A percentile compares a stretch with the other conserved stretches of the same genome.
Evolutionary conservation across 2,329 filamentous ascomycete species (phyloP).

Genomic region (Albophoma yamanashiensis): DNA sequence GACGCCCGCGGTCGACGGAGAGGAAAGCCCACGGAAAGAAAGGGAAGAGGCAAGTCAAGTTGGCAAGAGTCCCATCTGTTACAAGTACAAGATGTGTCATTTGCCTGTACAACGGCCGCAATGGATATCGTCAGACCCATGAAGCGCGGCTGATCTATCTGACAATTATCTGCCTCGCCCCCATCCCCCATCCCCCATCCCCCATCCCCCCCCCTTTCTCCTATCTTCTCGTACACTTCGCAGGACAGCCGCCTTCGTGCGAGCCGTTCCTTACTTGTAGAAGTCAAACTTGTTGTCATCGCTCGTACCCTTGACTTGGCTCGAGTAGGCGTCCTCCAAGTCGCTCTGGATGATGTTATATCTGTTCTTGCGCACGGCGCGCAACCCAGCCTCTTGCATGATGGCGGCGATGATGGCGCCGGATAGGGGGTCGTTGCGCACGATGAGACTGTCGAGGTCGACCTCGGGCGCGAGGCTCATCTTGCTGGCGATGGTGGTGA

Average conservation of each 20-base stretch:
- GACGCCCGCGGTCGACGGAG: background rate
- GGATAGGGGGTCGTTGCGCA: conserved; percentile 89
- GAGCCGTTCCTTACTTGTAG: conserved; percentile 55
- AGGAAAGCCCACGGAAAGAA: background rate
- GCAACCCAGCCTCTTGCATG: conserved; percentile 95
- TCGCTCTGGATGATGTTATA: conserved; percentile 99
- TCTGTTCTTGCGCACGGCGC: conserved; percentile 91
- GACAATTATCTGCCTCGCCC: no score
- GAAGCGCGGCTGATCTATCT: background rate
- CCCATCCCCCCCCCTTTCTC: no score
- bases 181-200: background rate
- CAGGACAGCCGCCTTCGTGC: no score
- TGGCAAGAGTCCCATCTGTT: background rate
- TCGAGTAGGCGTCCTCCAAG: conserved; percentile 92
- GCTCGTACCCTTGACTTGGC: conserved; percentile 75
- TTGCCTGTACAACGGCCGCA: background rate
- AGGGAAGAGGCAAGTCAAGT: background rate
- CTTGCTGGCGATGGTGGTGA: conserved; percentile 90
- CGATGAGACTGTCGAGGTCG: conserved; percentile 90
- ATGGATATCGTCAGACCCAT: background rate
- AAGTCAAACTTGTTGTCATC: conserved; percentile 78
- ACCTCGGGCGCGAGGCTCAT: conserved; percentile 97
- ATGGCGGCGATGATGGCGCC: conserved; percentile 96
- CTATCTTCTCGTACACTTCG: background rate
- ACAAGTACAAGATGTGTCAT: background rate